Percentiles rank a stretch among this genome's conserved stretches.
Evolutionary conservation across 192 early-diverging fungal genomes (phyloP).

Genomic region (Coemansia sp.): DNA sequence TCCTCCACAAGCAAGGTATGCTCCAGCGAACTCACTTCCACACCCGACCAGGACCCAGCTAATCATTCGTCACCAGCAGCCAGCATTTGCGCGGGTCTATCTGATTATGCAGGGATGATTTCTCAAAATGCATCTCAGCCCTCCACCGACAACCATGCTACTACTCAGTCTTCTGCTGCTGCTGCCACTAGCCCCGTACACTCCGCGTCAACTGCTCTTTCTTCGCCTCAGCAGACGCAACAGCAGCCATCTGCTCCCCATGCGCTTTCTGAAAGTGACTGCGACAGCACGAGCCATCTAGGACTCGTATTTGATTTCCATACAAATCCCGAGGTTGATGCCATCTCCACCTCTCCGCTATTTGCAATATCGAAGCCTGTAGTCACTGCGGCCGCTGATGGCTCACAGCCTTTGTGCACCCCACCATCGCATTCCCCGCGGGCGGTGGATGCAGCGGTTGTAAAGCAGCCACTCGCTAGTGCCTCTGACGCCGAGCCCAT

Average conservation of each 20-base stretch:
- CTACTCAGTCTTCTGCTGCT: constrained; percentile 5
- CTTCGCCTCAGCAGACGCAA: neutral
- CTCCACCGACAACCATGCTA: neutral
- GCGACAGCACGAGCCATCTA: constrained; percentile 7
- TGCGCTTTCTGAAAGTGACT: neutral
- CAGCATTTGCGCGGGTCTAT: constrained; percentile 5
- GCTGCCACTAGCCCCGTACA: neutral
- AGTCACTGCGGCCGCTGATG: neutral
- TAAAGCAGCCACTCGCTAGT: neutral
- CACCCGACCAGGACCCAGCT: neutral
- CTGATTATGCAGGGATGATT: constrained; percentile 12
- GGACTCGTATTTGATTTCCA: constrained; percentile 40
- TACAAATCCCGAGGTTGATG: constrained; percentile 33
- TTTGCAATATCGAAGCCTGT: constrained; percentile 8
- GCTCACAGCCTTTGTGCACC: neutral
- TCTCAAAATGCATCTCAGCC: neutral
- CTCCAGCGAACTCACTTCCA: neutral
- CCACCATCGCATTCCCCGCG: neutral
- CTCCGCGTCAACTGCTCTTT: neutral
- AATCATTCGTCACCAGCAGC: neutral
- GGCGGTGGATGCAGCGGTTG: neutral
- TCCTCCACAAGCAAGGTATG: neutral
- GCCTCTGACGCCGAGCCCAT: neutral
- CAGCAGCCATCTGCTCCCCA: neutral
- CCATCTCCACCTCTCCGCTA: constrained; percentile 32